Percentiles rank a stretch among this genome's conserved stretches.
These are phyloP conservation scores for Magnolia kwangsiensis DNA, from an alignment of 164 flowering plant species.

Conservation along the genomic window DNA sequence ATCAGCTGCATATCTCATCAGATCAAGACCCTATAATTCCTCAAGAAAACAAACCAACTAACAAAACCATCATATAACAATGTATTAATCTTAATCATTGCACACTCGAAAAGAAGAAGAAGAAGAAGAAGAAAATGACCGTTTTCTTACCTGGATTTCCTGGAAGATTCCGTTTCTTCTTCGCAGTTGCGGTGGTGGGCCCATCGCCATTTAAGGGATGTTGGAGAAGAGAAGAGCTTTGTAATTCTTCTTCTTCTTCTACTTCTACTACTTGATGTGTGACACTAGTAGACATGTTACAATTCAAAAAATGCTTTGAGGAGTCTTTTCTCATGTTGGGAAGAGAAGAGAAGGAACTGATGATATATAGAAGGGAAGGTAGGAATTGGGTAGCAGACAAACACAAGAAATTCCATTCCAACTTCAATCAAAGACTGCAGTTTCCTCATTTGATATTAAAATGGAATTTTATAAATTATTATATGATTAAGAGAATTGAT, in stretches of 20 bases:
- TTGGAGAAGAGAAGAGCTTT: constrained; percentile 9
- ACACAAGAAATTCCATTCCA: constrained; percentile 26
- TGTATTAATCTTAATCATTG: too few relatives aligned
- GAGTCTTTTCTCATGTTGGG: not conserved
- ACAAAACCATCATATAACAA: too few relatives aligned
- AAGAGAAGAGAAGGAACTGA: constrained; percentile 2
- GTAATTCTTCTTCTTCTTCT: not conserved
- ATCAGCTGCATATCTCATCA: too few relatives aligned
- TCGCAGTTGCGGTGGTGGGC: constrained; percentile 12
- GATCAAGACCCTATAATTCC: too few relatives aligned
- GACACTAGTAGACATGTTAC: not conserved
- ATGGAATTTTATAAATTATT: not conserved
- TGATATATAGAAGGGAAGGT: constrained; percentile 19
- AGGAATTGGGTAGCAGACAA: constrained; percentile 24
- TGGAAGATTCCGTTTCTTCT: constrained; percentile 38
- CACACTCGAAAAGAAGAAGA: too few relatives aligned
- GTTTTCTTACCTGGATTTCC: constrained; percentile 37
- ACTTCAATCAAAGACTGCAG: constrained; percentile 2
- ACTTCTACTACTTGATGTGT: constrained; percentile 11
- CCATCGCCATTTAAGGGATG: constrained; percentile 23
- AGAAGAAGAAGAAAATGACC: not conserved
- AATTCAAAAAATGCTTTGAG: constrained; percentile 8
- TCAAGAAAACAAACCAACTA: too few relatives aligned
- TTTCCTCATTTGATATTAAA: not conserved
- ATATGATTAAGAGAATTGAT: not conserved